phyloP scores from a whole-genome alignment of 352 stramenopile species.

The Porosira glacialis region DNA sequence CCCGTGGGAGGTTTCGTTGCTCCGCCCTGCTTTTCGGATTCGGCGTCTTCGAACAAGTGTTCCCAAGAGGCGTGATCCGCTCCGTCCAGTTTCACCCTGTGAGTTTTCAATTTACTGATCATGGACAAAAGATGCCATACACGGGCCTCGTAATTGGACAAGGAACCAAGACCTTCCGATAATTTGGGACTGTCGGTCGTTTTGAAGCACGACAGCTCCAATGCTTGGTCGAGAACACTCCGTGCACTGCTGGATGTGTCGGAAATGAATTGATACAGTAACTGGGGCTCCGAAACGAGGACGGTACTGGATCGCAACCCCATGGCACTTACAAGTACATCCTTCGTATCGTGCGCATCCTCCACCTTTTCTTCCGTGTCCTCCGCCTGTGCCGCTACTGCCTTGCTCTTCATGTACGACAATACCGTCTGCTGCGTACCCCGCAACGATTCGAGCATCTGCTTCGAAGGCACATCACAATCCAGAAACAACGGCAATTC shows the following conservation, averaged over 20 bases:
- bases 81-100: constrained; percentile 26
- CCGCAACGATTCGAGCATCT: too few relatives aligned
- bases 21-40: constrained; percentile 4
- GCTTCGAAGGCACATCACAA: too few relatives aligned
- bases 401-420: constrained; percentile 24
- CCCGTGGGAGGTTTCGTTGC: constrained; percentile 1
- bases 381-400: constrained; percentile 6
- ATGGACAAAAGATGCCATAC: constrained; percentile 45
- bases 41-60: constrained; percentile 32
- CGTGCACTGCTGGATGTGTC: constrained; percentile 23
- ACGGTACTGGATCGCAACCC: constrained; percentile 45
- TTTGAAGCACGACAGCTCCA: constrained; percentile 28
- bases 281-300: constrained; percentile 32
- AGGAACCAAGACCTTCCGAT: constrained; percentile 27
- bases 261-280: constrained; percentile 27
- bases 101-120: constrained; percentile 25
- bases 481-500: constrained; percentile 48
- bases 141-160: constrained; percentile 45
- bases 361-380: constrained; percentile 11
- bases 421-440: constrained; percentile 13
- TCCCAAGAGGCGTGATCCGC: constrained; percentile 14
- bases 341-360: constrained; percentile 7
- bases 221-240: constrained; percentile 25
- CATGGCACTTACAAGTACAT: constrained; percentile 44
- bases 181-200: constrained; percentile 12